Evolutionary conservation across 345 rosid species (phyloP).

Genomic region (Salix udensis): DNA sequence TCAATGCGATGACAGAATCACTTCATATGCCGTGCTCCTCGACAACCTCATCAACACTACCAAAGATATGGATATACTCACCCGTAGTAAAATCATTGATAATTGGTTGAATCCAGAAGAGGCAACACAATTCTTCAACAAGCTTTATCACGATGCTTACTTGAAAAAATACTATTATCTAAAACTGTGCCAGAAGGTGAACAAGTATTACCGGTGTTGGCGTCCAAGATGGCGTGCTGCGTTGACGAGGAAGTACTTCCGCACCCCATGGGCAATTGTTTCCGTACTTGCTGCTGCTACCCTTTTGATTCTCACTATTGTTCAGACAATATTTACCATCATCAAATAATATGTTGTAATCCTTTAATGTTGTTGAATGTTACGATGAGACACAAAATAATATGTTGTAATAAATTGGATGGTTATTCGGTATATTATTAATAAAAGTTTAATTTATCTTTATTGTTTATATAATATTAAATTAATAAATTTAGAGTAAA

Average conservation of each 20-base stretch:
- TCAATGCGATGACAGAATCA: neutral
- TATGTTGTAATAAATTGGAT: no score
- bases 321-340: constrained; percentile 7
- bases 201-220: neutral
- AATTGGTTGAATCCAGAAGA: constrained; percentile 18
- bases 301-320: neutral
- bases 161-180: neutral
- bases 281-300: neutral
- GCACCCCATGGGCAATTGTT: constrained; percentile 8
- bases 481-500: no score
- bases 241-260: neutral
- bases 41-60: constrained; percentile 11
- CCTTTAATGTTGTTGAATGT: no score
- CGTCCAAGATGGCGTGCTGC: neutral
- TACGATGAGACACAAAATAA: no score
- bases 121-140: constrained; percentile 22
- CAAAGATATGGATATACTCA: constrained; percentile 12
- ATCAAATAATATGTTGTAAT: no score
- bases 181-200: neutral
- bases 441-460: no score
- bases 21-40: constrained; percentile 18
- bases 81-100: neutral
- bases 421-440: no score
- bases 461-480: no score
- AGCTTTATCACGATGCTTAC: constrained; percentile 15